Evolutionary conservation across 805 yeast species (phyloP), one percentile per base, ranked within the genome.

Genomic region (Maudiozyma bulderi): DNA sequence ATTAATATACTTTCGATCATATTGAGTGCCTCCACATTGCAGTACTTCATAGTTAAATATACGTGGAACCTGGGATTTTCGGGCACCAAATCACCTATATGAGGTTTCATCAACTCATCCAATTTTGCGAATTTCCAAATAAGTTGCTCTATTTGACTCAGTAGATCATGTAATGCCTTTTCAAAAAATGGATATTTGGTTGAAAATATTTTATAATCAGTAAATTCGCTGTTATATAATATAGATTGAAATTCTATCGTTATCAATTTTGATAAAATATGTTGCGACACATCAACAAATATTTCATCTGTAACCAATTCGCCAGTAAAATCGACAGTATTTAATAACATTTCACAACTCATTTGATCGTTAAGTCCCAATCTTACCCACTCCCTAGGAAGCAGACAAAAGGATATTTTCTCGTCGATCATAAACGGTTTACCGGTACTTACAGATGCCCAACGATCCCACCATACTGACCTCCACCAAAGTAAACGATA

Each of bases 391-490:
- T 37, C 34, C 26, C 37, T 53, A 3, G 59, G 59, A 28, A 53
- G 50, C 10, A 56, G 43, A 38, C 58, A 54, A 11, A 31, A 39
- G 8, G 35, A 44, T 11, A 33, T 37, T 7, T 44, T 37, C 8
- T 50, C 51, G 13, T 48, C 30, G 2, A 53, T 41, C n/a, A 47
- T 9, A 8, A 47, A 46, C 13, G 52, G 51, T 38, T 53, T 56
- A 0, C 58, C 58, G 5, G 54, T 44, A 2, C 33, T 30, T 3
- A 50, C 9, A 5, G 55, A 28, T 35, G 39, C 44, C 58, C 57
- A 56, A n/a, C 46, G 47, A 45, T 53, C 57, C 55, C 54, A 53
- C 58, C 57, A 53, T 11, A 45, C 47, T 28, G 49, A 44, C 9
- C 45, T 48, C 59, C 58, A 56, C 55, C 55, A 56, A 3, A 52